These are phyloP conservation scores for Aspergillus ibericus DNA, from an alignment of 2,329 filamentous ascomycete species.

Conservation along the genomic window DNA sequence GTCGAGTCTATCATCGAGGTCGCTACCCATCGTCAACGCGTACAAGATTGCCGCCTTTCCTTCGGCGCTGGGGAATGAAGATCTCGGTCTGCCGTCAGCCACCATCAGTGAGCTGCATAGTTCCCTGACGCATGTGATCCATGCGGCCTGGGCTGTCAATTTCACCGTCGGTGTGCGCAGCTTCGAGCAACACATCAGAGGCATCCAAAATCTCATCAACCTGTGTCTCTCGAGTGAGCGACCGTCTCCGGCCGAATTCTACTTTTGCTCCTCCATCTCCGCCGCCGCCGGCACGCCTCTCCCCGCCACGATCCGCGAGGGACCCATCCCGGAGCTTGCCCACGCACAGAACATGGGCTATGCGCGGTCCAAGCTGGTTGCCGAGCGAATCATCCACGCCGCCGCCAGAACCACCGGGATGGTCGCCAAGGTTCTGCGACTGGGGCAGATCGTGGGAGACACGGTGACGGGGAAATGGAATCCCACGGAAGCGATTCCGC, in stretches of 20 bases:
- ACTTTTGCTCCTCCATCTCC: slow-evolving; percentile 41
- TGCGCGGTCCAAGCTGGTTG: slow-evolving; percentile 42
- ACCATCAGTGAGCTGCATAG: slow-evolving; percentile 37
- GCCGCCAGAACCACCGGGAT: slow-evolving; percentile 27
- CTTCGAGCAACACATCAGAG: slow-evolving; percentile 58
- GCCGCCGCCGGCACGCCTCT: slow-evolving; percentile 39
- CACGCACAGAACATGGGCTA: slow-evolving; percentile 47
- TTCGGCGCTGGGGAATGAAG: background rate
- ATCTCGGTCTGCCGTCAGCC: no score
- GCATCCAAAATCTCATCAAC: slow-evolving; percentile 48
- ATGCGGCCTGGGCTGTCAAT: slow-evolving; percentile 66
- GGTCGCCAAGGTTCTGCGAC: slow-evolving; percentile 29
- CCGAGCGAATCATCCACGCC: slow-evolving; percentile 37
- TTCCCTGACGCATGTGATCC: slow-evolving; percentile 56
- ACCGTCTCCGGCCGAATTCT: slow-evolving; percentile 41
- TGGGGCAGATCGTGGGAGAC: slow-evolving; percentile 35
- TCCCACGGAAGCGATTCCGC: slow-evolving; percentile 45
- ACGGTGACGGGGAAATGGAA: slow-evolving; percentile 19
- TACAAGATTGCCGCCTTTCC: slow-evolving; percentile 10
- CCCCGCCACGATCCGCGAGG: slow-evolving; percentile 37
- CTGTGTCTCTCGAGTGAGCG: slow-evolving; percentile 38
- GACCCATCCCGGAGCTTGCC: slow-evolving; percentile 32
- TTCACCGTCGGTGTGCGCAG: slow-evolving; percentile 59
- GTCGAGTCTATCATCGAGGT: slow-evolving; percentile 8
- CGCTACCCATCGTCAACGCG: slow-evolving; percentile 7